Base-by-base conservation (phyloP, 148 eudicot genomes). In the Agrostemma githago region DNA sequence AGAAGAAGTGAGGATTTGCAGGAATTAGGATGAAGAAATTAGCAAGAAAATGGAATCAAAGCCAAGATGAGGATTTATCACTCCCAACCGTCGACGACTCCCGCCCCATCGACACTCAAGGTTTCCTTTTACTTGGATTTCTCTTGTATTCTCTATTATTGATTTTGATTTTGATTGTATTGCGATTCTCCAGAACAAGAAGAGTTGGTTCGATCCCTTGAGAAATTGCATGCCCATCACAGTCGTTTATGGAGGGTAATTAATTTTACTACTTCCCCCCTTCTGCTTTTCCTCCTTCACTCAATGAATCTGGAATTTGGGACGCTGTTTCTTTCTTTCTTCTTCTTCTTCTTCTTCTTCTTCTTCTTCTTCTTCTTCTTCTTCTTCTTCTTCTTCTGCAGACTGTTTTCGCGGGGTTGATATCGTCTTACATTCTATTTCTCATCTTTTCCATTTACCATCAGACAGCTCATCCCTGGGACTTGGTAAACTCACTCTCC, bases 391-490 rank as follows among this genome's bases (percentile, higher is more conserved):
- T 26, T 26, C 34, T 26, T 26, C 34, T 26, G 34, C 78, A 94
- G 97, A 66, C 80, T 40, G 90, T 94, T 60, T 94, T 90, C 73
- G 83, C 87, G 54, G 85, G 72, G 21, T 65, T 94, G 64, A 61
- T 88, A 37, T 75, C 42, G 17, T 79, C 90, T 56, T 91, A 85
- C 76, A 76, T 77, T 70, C 79, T 79, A 34, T 94, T 94, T 79
- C 88, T 94, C 38, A 21, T 91, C 59, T 94, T 81, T 84, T 92
- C 96, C 63, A 90, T 90, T 51, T 89, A 82, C 77, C 90, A 86
- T 15, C 98, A 94, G 79, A 78, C 81, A 78, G 77, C 74, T 59
- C 82, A 78, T 82, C 98, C 98, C 0, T 94, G 98, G 98, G 98
- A 94, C 68, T 72, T 88, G 98, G 98, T 94, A 80, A 88, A 70